phyloP scores from a whole-genome alignment of 2,329 filamentous ascomycete genomes.

The Ceratocystis papillata region DNA sequence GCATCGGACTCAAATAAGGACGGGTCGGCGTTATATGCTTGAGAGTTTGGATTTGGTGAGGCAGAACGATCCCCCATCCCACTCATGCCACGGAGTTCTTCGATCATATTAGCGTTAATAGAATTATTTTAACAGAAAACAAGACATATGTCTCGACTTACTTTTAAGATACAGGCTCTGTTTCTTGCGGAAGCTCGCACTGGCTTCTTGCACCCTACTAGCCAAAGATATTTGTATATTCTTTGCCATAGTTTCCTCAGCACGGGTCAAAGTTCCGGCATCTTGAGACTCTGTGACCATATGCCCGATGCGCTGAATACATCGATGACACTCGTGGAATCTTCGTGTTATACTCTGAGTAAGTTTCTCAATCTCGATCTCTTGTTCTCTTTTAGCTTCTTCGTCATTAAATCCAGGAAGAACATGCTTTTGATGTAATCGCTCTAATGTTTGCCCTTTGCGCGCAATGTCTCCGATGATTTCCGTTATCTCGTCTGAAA shows the following conservation, averaged over 20 bases:
- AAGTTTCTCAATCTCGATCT: slow-evolving; percentile 77
- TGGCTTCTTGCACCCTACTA: slow-evolving; percentile 78
- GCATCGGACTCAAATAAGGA: slow-evolving; percentile 88
- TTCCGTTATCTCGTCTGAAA: slow-evolving; percentile 87
- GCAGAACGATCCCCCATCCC: slow-evolving; percentile 38
- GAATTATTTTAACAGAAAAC: not conserved
- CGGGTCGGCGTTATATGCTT: slow-evolving; percentile 52
- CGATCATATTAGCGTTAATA: not conserved
- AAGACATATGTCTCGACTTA: slow-evolving; percentile 34
- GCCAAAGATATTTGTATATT: slow-evolving; percentile 93
- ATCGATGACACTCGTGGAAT: slow-evolving; percentile 82
- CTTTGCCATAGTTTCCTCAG: slow-evolving; percentile 89
- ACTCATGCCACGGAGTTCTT: slow-evolving; percentile 65
- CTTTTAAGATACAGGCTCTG: slow-evolving; percentile 94
- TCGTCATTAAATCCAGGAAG: slow-evolving; percentile 95
- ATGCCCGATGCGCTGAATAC: slow-evolving; percentile 75
- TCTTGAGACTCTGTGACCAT: slow-evolving; percentile 75
- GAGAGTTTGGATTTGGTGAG: slow-evolving; percentile 35
- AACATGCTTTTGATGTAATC: slow-evolving; percentile 93
- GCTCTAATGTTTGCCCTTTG: slow-evolving; percentile 76
- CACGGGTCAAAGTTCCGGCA: slow-evolving; percentile 59
- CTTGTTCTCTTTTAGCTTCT: slow-evolving; percentile 73
- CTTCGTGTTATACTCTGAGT: slow-evolving; percentile 81
- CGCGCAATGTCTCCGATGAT: slow-evolving; percentile 67
- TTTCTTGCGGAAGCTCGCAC: slow-evolving; percentile 88